Percentiles rank a stretch among this genome's conserved stretches.
Conservation (phyloP, 176 grass and related monocot species). For the Ananas comosus region DNA sequence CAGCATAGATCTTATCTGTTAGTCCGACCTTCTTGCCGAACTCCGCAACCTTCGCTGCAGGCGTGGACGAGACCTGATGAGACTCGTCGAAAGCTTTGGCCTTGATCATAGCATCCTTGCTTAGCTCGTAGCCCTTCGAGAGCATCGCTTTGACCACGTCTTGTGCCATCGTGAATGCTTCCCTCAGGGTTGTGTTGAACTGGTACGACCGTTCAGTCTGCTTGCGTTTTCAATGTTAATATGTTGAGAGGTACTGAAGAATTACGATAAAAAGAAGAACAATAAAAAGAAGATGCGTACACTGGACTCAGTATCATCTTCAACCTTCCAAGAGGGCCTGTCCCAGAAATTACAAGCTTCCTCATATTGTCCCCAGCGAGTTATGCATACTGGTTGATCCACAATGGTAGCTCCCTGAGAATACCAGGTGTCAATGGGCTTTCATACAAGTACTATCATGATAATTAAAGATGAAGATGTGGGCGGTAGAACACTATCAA, state of each 20-base stretch:
- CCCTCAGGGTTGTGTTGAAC: constrained; percentile 53
- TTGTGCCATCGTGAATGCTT: constrained; percentile 75
- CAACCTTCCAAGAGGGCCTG: constrained; percentile 35
- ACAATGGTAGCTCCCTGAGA: constrained; percentile 87
- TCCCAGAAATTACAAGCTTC: constrained; percentile 71
- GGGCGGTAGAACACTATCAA: neutral
- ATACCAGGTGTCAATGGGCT: neutral
- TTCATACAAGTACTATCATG: neutral
- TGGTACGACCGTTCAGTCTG: constrained; percentile 50
- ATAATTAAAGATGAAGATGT: too few species aligned
- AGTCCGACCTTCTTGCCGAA: constrained; percentile 75
- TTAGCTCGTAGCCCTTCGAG: constrained; percentile 52
- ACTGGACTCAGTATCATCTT: constrained; percentile 52
- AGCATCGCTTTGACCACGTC: constrained; percentile 82
- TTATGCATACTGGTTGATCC: constrained; percentile 91
- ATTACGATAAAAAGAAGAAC: neutral
- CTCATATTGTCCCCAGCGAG: constrained; percentile 58
- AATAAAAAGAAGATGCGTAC: constrained; percentile 34
- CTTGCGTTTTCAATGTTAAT: constrained; percentile 1
- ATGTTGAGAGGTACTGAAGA: neutral
- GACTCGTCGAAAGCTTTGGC: constrained; percentile 93
- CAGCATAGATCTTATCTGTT: constrained; percentile 65
- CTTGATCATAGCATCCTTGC: constrained; percentile 83
- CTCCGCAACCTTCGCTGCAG: constrained; percentile 58
- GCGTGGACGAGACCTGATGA: constrained; percentile 46